Evolutionary conservation across 1,284 basidiomycete species (phyloP), one percentile per base, ranked within the genome.

Genomic region (Agroathelia rolfsii): DNA sequence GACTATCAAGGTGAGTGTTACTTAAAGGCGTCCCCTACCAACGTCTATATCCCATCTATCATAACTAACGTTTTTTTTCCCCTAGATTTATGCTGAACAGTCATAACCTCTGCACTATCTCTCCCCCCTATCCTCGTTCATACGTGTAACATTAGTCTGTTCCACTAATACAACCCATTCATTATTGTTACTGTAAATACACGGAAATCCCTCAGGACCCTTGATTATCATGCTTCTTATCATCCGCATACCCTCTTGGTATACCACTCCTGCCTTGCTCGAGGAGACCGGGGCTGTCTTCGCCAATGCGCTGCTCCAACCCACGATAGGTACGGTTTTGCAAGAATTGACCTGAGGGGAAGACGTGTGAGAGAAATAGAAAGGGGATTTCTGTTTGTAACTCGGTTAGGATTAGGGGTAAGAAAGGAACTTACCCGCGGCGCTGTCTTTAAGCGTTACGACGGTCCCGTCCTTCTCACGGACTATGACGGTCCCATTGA

Each of bases 261-360:
- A 95, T 85, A 3, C 94, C 94, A 43, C 71, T 85, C 37, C 88
- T 63, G 1, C 89, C 94, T 55, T 94, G 81, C 57, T 96, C 88
- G 34, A 98, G 58, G 28, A 77, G 49, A 39, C 83, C 75, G 0
- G 93, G 90, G 6, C 68, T 72, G 48, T 94, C 87, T 52, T 84
- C 61, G 0, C 89, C 92, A 10, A 83, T 49, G 7, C 85, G 68
- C 17, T 73, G 63, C 43, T 97, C 93, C 8, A 98, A 62, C 0
- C 94, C 95, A 35, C 71, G 74, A 61, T 85, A 98, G 0, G 72
- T 74, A 17, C 92, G 66, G 15, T 59, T 58, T 28, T 76, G 70
- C 6, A 89, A 54, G 50, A 81, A 87, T 48, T 77, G 66, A 1
- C 66, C 82, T 79, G 45, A 23, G 26, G 30, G 15, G 13, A 34